A percentile compares a stretch with the other conserved stretches of the same genome.
Evolutionary conservation across 2,329 filamentous ascomycete species (phyloP).

Genomic region (Hypoxylon sp.): DNA sequence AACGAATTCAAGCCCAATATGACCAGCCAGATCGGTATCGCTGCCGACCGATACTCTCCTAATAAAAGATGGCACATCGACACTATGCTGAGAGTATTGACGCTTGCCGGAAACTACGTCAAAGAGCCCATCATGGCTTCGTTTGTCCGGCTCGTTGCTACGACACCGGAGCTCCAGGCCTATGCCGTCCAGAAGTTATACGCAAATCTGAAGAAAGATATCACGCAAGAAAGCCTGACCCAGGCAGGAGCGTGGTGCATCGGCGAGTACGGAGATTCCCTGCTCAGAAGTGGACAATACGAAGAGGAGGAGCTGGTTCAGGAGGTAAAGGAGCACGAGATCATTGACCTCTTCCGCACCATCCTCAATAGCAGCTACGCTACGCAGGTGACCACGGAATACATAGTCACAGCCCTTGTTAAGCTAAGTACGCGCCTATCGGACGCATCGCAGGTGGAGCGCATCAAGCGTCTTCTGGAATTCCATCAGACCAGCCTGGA

Average conservation of each 20-base stretch:
- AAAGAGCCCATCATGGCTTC: slow-evolving; percentile 98
- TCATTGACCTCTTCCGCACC: slow-evolving; percentile 89
- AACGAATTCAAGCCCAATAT: slow-evolving; percentile 99
- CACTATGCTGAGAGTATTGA: slow-evolving; percentile 93
- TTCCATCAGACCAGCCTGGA: slow-evolving; percentile 86
- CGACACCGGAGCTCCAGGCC: slow-evolving; percentile 91
- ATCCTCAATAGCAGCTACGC: slow-evolving; percentile 96
- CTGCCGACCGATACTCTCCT: slow-evolving; percentile 92
- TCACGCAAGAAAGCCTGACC: slow-evolving; percentile 95
- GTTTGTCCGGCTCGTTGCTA: slow-evolving; percentile 94
- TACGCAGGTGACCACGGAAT: slow-evolving; percentile 89
- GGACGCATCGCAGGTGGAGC: slow-evolving; percentile 85
- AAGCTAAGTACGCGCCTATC: slow-evolving; percentile 90
- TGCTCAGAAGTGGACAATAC: slow-evolving; percentile 89
- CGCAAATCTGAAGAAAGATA: slow-evolving; percentile 88
- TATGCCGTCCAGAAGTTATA: slow-evolving; percentile 98
- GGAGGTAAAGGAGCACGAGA: slow-evolving; percentile 83
- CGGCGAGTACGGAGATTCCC: slow-evolving; percentile 91
- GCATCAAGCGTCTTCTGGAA: slow-evolving; percentile 79
- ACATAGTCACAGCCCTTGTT: slow-evolving; percentile 93
- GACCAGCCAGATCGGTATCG: slow-evolving; percentile 97
- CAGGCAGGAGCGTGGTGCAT: slow-evolving; percentile 97
- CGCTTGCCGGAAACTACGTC: slow-evolving; percentile 93
- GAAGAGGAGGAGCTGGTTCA: slow-evolving; percentile 90
- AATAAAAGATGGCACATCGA: slow-evolving; percentile 99